Evolutionary conservation across 176 grass and related monocot genomes (phyloP).

Genomic region (Zoysia japonica): DNA sequence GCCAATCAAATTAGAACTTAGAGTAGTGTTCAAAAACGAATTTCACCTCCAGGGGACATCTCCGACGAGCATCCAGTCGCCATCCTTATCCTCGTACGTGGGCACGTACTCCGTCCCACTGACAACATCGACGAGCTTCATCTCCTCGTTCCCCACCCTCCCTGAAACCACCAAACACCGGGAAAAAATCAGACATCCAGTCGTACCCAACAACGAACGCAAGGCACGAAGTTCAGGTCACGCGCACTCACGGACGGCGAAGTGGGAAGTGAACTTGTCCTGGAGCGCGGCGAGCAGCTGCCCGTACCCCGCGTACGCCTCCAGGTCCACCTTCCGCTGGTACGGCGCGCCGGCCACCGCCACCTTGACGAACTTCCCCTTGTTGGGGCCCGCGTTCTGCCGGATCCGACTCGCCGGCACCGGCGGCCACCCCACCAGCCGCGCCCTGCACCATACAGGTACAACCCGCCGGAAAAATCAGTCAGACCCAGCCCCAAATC

Average conservation of each 20-base stretch:
- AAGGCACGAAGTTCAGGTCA: not conserved
- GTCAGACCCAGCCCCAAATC: not conserved
- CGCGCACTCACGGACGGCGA: slow-evolving; percentile 66
- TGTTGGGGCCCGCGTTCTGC: slow-evolving; percentile 47
- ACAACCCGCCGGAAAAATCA: too few species aligned
- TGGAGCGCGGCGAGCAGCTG: slow-evolving; percentile 74
- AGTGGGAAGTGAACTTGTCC: slow-evolving; percentile 82
- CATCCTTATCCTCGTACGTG: slow-evolving; percentile 95
- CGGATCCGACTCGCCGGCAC: slow-evolving; percentile 64
- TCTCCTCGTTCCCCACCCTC: slow-evolving; percentile 62
- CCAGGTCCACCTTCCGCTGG: slow-evolving; percentile 88
- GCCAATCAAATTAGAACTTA: not conserved
- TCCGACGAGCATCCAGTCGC: slow-evolving; percentile 93
- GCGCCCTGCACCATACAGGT: slow-evolving; percentile 38
- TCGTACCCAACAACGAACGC: not conserved
- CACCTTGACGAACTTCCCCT: slow-evolving; percentile 84
- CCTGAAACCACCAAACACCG: slow-evolving; percentile 39
- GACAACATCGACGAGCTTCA: slow-evolving; percentile 73
- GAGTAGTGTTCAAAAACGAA: not conserved
- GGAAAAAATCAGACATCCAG: not conserved
- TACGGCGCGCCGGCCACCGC: slow-evolving; percentile 77
- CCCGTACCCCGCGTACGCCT: slow-evolving; percentile 59
- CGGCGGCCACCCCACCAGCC: slow-evolving; percentile 89
- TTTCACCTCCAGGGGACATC: slow-evolving; percentile 90
- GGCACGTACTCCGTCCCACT: slow-evolving; percentile 74